Percentiles rank a stretch among this genome's conserved stretches.
Conservation (phyloP, 306 rosid genomes). For the Sophora flavescens region DNA sequence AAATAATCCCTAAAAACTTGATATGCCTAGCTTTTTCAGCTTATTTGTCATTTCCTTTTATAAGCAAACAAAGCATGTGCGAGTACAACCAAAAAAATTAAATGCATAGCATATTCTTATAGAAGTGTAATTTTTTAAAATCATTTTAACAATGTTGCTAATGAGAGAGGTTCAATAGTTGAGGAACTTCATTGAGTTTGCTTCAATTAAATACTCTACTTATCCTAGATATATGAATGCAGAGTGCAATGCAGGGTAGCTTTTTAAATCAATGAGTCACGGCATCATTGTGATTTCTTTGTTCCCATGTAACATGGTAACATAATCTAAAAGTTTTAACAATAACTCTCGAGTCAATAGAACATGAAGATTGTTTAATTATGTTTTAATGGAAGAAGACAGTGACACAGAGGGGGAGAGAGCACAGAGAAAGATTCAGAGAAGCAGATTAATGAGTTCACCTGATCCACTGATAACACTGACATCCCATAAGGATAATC, state of each 20-base stretch:
- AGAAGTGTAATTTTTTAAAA: neutral
- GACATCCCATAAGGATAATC: constrained; percentile 30
- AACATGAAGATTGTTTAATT: neutral
- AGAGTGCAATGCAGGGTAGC: neutral
- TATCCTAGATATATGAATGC: neutral
- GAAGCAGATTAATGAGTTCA: constrained; percentile 36
- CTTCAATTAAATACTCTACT: neutral
- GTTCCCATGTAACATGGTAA: neutral
- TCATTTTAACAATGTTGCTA: neutral
- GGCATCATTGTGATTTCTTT: neutral
- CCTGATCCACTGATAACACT: constrained; percentile 47
- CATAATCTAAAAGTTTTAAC: too few relatives aligned
- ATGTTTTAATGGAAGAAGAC: neutral
- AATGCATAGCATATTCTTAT: neutral
- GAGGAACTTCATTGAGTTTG: constrained; percentile 6
- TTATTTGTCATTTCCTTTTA: neutral
- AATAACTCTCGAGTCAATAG: neutral
- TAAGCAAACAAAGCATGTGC: neutral
- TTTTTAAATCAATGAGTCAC: neutral
- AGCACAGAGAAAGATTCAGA: constrained; percentile 31
- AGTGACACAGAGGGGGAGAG: neutral
- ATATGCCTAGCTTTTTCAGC: neutral
- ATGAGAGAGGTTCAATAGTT: neutral
- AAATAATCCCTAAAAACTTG: neutral
- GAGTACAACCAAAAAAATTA: neutral